phyloP scores from a whole-genome alignment of 1,284 basidiomycete species.

The Meira nashicola region DNA sequence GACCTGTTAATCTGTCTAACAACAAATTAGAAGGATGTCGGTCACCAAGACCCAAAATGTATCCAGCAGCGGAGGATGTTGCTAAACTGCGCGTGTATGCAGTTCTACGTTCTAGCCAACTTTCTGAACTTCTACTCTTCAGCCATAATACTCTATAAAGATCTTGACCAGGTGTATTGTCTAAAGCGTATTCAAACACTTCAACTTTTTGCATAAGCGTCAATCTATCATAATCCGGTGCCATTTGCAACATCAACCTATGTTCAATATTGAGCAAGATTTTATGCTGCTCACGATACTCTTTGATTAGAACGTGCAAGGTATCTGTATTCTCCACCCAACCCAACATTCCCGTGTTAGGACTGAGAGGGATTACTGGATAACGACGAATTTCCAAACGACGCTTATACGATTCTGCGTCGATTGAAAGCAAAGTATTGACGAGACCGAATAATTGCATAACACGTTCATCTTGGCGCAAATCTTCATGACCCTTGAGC shows the following conservation, averaged over 20 bases:
- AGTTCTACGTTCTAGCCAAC: slow-evolving; percentile 95
- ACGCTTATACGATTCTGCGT: slow-evolving; percentile 92
- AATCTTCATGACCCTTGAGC: slow-evolving; percentile 97
- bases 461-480: slow-evolving; percentile 96
- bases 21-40: slow-evolving; percentile 95
- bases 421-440: slow-evolving; percentile 87
- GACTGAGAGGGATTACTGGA: slow-evolving; percentile 90
- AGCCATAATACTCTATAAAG: slow-evolving; percentile 98
- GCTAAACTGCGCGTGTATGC: slow-evolving; percentile 93
- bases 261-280: slow-evolving; percentile 98
- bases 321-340: slow-evolving; percentile 98
- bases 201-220: slow-evolving; percentile 96
- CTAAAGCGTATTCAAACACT: slow-evolving; percentile 97
- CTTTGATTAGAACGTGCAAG: slow-evolving; percentile 93
- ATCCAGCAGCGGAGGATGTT: slow-evolving; percentile 54
- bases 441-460: slow-evolving; percentile 99
- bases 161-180: slow-evolving; percentile 98
- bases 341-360: slow-evolving; percentile 88
- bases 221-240: slow-evolving; percentile 93
- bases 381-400: slow-evolving; percentile 90
- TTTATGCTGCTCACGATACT: slow-evolving; percentile 59
- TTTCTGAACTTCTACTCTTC: slow-evolving; percentile 88
- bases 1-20: slow-evolving; percentile 84
- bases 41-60: slow-evolving; percentile 96
- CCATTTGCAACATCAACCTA: slow-evolving; percentile 97